Conservation (phyloP, 768 basidiomycete species). For the Flagelloscypha sp. region DNA sequence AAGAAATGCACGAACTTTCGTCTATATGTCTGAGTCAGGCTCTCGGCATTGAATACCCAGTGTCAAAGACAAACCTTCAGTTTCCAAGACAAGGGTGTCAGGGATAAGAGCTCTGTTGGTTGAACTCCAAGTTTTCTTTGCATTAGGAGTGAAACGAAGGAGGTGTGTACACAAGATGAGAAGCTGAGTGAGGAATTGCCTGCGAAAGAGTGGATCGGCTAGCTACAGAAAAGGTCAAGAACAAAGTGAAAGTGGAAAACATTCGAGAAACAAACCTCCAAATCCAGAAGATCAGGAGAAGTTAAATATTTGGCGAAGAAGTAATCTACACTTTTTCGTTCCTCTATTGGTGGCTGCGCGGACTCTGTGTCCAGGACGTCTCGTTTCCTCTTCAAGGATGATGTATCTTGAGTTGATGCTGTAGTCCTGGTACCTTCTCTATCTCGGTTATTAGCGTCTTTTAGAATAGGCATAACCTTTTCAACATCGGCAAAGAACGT, state of each 20-base stretch:
- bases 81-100: too few relatives aligned
- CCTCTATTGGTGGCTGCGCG: too few relatives aligned
- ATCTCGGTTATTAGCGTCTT: constrained; percentile 83
- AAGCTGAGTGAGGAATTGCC: constrained; percentile 83
- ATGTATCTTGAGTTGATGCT: constrained; percentile 23
- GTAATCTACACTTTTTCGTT: constrained; percentile 52
- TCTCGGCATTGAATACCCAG: too few relatives aligned
- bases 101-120: too few relatives aligned
- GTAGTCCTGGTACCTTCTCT: constrained; percentile 63
- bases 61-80: too few relatives aligned
- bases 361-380: constrained; percentile 48
- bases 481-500: constrained; percentile 65
- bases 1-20: too few relatives aligned
- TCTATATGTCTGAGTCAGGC: too few relatives aligned
- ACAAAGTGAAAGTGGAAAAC: constrained; percentile 4
- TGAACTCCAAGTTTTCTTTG: constrained; percentile 58
- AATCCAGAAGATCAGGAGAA: constrained; percentile 75
- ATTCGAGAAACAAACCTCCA: constrained; percentile 52
- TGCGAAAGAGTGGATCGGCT: constrained; percentile 86
- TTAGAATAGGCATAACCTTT: constrained; percentile 69
- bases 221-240: constrained; percentile 39
- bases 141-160: constrained; percentile 60
- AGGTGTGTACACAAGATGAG: constrained; percentile 73
- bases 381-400: constrained; percentile 55
- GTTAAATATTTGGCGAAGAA: constrained; percentile 95